Evolutionary conservation across 176 grass and related monocot species (phyloP), one percentile per base, ranked within the genome.

Genomic region (Calamus simplicifolius): DNA sequence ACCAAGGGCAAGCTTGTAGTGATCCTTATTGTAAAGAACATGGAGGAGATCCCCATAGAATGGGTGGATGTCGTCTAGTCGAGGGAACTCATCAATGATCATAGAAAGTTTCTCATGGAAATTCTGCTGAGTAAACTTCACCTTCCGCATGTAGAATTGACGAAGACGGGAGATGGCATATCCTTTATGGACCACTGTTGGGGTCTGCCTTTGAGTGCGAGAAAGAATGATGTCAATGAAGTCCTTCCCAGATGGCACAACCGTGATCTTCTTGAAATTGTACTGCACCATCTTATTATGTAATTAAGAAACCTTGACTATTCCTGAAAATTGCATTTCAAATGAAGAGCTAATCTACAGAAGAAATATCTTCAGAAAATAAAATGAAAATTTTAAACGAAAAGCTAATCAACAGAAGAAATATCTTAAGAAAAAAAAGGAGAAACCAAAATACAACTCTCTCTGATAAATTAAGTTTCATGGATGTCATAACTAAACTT

Each of bases 191-290:
- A 90, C 87, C 49, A 90, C 87, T 50, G 87, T 85, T 35, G 87
- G 87, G 5, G 87, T 90, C 69, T 90, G 87, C 16, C 87, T 64
- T 38, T 90, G 87, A 25, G 87, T 90, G 31, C 87, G 82, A 18
- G 87, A 90, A 18, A 90, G 66, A 70, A 90, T 85, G 25, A 90
- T 90, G 63, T 90, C 82, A 23, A 90, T 76, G 59, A 90, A 85
- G 48, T 85, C 82, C 87, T 90, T 85, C 74, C 75, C 79, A 43
- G 82, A 80, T 57, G 87, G 82, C 49, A 90, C 87, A 61, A 90
- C 71, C 19, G 78, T 82, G 21, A 82, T 90, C 21, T 76, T 82
- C 67, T 90, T 90, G 68, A 90, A 90, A 74, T 90, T 90, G 50
- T 79, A 90, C 10, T 90, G 82, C 74, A 85, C 82, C 82, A 90